These are phyloP conservation scores for Xylaria sp. DNA, from an alignment of 2,329 filamentous ascomycete species.

Conservation along the genomic window DNA sequence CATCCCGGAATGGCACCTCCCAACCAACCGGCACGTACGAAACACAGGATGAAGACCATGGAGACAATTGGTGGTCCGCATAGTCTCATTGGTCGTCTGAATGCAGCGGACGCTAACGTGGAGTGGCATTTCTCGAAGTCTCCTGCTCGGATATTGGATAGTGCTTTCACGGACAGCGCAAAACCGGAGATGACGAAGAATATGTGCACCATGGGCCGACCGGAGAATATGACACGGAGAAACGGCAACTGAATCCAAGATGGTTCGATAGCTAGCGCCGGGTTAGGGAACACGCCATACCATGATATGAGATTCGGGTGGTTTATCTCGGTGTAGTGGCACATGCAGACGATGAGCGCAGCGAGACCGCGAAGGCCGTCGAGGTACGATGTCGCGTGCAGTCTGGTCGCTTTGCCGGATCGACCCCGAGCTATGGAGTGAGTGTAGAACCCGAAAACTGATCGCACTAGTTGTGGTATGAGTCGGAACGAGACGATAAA, in stretches of 20 bases:
- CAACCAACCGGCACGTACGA: conserved; percentile 30
- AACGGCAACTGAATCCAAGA: conserved; percentile 41
- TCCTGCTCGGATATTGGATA: conserved; percentile 38
- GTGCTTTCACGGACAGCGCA: conserved; percentile 41
- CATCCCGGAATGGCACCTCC: conserved; percentile 15
- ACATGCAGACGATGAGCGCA: conserved; percentile 44
- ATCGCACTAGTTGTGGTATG: not conserved
- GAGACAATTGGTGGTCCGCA: conserved; percentile 42
- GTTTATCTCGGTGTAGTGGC: conserved; percentile 42
- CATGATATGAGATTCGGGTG: conserved; percentile 32
- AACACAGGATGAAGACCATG: conserved; percentile 34
- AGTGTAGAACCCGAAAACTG: not conserved
- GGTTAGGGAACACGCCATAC: conserved; percentile 30
- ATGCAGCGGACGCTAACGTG: conserved; percentile 42
- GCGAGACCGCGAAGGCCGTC: conserved; percentile 47
- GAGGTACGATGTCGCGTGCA: conserved; percentile 43
- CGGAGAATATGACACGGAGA: conserved; percentile 39
- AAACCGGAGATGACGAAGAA: conserved; percentile 50
- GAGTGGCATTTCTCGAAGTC: conserved; percentile 35
- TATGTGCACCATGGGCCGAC: conserved; percentile 45
- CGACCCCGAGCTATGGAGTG: not conserved
- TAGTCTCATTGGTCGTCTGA: conserved; percentile 43
- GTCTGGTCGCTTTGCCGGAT: not conserved
- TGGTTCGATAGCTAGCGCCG: not conserved
- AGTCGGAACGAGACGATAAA: not conserved